Evolutionary conservation across 768 basidiomycete species (phyloP).

Genomic region (Dioszegia crocea): DNA sequence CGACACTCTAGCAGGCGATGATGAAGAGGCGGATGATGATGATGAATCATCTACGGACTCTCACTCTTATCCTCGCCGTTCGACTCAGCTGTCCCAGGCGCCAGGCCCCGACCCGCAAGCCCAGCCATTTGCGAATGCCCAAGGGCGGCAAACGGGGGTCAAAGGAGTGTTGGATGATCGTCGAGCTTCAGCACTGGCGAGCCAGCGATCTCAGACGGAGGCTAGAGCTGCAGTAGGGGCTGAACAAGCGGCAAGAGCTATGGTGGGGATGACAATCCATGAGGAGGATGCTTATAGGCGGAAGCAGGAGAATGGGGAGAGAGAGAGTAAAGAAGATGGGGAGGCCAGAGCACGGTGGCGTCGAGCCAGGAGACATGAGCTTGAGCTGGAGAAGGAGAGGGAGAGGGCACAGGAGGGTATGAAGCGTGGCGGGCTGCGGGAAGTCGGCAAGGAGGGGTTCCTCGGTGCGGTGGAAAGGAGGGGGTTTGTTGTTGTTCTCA

Average conservation of each 20-base stretch:
- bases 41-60: neutral
- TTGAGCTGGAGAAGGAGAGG: conserved; percentile 9
- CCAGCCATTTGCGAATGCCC: conserved; percentile 7
- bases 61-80: neutral
- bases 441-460: conserved; percentile 39
- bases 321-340: conserved; percentile 13
- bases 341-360: conserved; percentile 3
- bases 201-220: neutral
- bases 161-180: conserved; percentile 12
- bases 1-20: neutral
- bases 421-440: conserved; percentile 30
- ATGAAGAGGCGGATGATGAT: neutral
- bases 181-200: conserved; percentile 2
- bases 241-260: neutral
- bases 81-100: neutral
- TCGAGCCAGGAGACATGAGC: conserved; percentile 19
- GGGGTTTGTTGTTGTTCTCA: conserved; percentile 45
- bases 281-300: conserved; percentile 4
- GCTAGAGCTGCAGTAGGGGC: neutral
- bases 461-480: conserved; percentile 37
- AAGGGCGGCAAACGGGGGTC: conserved; percentile 9
- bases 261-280: conserved; percentile 4
- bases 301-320: conserved; percentile 5
- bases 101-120: conserved; percentile 3
- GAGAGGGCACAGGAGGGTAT: conserved; percentile 7